Evolutionary conservation across 345 rosid species (phyloP), one percentile per base, ranked within the genome.

Genomic region (Sisymbrium altissimum): DNA sequence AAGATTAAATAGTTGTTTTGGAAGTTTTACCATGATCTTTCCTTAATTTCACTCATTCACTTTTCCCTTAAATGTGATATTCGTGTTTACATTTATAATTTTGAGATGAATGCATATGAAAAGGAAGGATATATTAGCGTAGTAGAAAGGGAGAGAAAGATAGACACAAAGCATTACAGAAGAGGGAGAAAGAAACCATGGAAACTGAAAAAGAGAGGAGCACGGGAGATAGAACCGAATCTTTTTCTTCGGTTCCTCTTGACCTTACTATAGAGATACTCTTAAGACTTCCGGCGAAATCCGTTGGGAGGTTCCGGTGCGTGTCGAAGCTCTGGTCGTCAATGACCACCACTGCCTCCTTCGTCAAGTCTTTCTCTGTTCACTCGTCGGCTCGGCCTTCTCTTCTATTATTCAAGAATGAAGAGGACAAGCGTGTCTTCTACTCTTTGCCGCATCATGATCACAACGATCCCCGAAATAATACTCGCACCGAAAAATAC

Each of bases 191-290:
- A 23, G 25, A 23, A 23, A 23, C 25, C 25, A 23, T 23, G 25
- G 25, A 23, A 23, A 41, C 8, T n/a, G 48, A 10, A 40, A 40
- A 40, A 40, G 4, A 40, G 14, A 10, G 44, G n/a, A 11, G 44
- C 40, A 8, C 9, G 3, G 40, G 7, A 38, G 40, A 38, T 38
- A 38, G 11, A 38, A 40, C 97, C 93, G 2, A 89, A 14, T 55
- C 39, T 55, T 55, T 7, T 18, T 21, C 11, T n/a, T n/a, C 13
- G 61, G 4, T 55, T 30, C 23, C 61, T 55, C 40, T 30, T 32
- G 61, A 32, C 13, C 13, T 55, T 7, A 8, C 12, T 3, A 15
- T 30, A n/a, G 7, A 32, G 1, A 55, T 55, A 30, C 61, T 55
- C 2, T 55, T 32, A 4, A 15, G 61, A 55, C 13, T 55, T 30